These are phyloP conservation scores for Trichocladium antarcticum DNA, from an alignment of 495 filamentous ascomycete genomes.

Conservation along the genomic window DNA sequence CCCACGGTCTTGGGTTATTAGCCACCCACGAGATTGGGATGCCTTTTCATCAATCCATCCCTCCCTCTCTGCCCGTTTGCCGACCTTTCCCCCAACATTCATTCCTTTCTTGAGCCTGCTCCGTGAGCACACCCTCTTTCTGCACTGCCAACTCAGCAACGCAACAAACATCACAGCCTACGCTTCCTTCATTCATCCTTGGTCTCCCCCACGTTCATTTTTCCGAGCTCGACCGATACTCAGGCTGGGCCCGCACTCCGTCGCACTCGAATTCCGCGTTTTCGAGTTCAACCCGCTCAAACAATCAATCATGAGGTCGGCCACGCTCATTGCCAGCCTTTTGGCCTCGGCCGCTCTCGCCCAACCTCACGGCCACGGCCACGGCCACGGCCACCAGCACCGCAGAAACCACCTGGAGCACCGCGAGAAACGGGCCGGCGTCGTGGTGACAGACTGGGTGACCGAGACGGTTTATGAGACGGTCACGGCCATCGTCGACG, in stretches of 20 bases:
- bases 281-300: too few species aligned
- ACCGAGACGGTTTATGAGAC: constrained; percentile 39
- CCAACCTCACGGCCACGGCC: constrained; percentile 34
- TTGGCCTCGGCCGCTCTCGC: constrained; percentile 36
- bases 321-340: constrained; percentile 30
- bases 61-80: constrained; percentile 13
- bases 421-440: constrained; percentile 33
- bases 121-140: constrained; percentile 22
- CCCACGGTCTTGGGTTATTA: too few species aligned
- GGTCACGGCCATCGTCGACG: constrained; percentile 38
- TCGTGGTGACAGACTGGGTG: constrained; percentile 37
- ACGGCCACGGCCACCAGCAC: constrained; percentile 30
- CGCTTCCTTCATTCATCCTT: background rate
- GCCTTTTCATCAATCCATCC: constrained; percentile 11
- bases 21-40: constrained; percentile 3
- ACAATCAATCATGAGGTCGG: constrained; percentile 37
- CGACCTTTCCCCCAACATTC: constrained; percentile 19
- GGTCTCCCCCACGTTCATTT: background rate
- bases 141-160: background rate
- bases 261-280: too few species aligned
- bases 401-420: constrained; percentile 21
- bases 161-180: background rate
- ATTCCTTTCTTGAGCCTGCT: constrained; percentile 35
- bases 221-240: background rate
- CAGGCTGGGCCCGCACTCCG: background rate